Percentiles rank a stretch among this genome's conserved stretches.
Evolutionary conservation across 2,329 filamentous ascomycete genomes (phyloP).

Genomic region (Exophiala xenobiotica): DNA sequence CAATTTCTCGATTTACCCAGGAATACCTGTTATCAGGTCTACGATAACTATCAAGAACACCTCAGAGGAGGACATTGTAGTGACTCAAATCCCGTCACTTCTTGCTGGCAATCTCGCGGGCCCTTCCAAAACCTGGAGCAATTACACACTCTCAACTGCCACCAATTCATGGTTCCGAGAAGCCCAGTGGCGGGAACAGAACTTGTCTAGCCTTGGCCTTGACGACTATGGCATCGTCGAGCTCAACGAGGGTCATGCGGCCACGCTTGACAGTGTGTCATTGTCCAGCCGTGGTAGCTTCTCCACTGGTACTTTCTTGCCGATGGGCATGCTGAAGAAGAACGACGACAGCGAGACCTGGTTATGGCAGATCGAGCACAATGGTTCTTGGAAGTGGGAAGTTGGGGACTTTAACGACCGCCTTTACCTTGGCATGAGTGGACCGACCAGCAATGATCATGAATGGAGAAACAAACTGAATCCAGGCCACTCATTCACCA

Average conservation of each 20-base stretch:
- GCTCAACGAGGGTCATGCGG: conserved; percentile 24
- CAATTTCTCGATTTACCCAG: conserved; percentile 28
- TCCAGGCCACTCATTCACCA: conserved; percentile 31
- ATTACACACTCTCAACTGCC: conserved; percentile 30
- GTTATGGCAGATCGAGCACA: conserved; percentile 41
- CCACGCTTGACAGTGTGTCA: conserved; percentile 27
- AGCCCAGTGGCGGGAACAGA: conserved; percentile 35
- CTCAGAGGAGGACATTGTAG: conserved; percentile 9
- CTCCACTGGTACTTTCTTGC: conserved; percentile 34
- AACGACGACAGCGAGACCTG: conserved; percentile 32
- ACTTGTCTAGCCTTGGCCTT: conserved; percentile 33
- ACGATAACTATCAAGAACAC: conserved; percentile 30
- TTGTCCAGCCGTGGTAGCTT: conserved; percentile 35
- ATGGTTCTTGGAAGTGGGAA: conserved; percentile 41
- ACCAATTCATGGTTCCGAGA: conserved; percentile 39
- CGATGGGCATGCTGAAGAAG: conserved; percentile 35
- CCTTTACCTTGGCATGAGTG: conserved; percentile 35
- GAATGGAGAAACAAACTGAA: conserved; percentile 32
- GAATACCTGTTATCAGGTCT: background rate
- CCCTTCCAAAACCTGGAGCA: conserved; percentile 27
- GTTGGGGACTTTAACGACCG: conserved; percentile 38
- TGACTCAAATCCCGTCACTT: conserved; percentile 32
- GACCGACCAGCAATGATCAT: conserved; percentile 34
- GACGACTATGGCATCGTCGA: conserved; percentile 32
- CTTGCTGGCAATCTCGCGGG: conserved; percentile 29